phyloP scores from a whole-genome alignment of 2,329 filamentous ascomycete genomes.

The Talaromyces funiculosus region DNA sequence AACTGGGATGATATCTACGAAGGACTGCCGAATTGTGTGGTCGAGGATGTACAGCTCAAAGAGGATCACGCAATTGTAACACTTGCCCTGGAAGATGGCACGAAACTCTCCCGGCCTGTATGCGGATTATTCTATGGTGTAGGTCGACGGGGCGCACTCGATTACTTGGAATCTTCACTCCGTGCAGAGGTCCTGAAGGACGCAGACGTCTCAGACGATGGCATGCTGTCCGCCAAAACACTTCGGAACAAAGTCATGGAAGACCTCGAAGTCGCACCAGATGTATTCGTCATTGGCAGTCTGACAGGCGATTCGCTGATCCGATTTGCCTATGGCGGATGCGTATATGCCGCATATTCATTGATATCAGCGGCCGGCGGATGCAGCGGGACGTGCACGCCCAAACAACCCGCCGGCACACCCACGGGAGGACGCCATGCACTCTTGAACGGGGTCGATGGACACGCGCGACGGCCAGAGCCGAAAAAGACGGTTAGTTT shows the following conservation, averaged over 20 bases:
- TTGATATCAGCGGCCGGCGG: constrained; percentile 33
- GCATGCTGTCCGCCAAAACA: constrained; percentile 32
- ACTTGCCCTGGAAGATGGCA: constrained; percentile 41
- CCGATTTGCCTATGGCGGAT: constrained; percentile 55
- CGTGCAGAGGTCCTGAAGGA: constrained; percentile 42
- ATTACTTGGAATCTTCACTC: constrained; percentile 46
- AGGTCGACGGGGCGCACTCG: constrained; percentile 51
- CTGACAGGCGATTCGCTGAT: constrained; percentile 57
- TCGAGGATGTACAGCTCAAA: constrained; percentile 35
- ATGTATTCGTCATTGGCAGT: constrained; percentile 54
- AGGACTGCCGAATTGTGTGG: constrained; percentile 50
- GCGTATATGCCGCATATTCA: constrained; percentile 51
- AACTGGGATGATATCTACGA: constrained; percentile 50
- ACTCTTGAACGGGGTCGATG: constrained; percentile 37
- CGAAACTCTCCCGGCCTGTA: constrained; percentile 41
- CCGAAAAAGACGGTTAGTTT: not conserved
- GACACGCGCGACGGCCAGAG: constrained; percentile 19
- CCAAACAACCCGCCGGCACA: constrained; percentile 14
- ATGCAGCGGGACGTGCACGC: constrained; percentile 20
- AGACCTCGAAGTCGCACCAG: constrained; percentile 48
- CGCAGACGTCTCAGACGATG: not conserved
- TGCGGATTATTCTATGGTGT: constrained; percentile 51
- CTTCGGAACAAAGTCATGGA: constrained; percentile 49
- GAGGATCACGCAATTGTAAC: constrained; percentile 34
- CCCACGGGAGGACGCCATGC: constrained; percentile 22